Conservation (phyloP, 2,329 filamentous ascomycete genomes). For the Penicillium sp. region DNA sequence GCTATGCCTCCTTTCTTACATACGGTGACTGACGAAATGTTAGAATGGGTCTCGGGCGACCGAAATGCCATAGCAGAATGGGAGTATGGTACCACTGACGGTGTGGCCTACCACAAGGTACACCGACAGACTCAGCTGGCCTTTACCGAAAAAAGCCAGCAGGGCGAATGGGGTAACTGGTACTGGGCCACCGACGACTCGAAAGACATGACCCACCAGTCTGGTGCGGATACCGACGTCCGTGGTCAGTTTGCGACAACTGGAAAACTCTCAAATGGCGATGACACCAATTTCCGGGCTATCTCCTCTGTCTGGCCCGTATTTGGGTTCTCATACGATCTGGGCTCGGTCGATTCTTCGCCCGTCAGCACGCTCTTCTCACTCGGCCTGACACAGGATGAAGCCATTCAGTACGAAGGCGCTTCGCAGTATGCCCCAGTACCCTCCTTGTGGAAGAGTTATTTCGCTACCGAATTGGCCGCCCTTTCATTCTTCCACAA, state of each 20-base stretch:
- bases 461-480: conserved; percentile 43
- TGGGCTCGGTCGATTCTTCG: conserved; percentile 44
- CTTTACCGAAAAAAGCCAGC: conserved; percentile 48
- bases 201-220: conserved; percentile 44
- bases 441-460: conserved; percentile 50
- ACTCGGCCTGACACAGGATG: conserved; percentile 48
- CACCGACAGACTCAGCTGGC: conserved; percentile 47
- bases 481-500: conserved; percentile 48
- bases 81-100: conserved; percentile 53
- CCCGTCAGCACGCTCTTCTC: conserved; percentile 46
- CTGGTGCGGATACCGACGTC: conserved; percentile 47
- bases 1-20: neutral
- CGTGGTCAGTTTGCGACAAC: conserved; percentile 45
- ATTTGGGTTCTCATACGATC: conserved; percentile 51
- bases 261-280: conserved; percentile 44
- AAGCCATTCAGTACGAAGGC: conserved; percentile 51
- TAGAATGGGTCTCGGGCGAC: conserved; percentile 72
- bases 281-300: conserved; percentile 51
- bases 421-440: conserved; percentile 36
- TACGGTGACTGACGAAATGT: conserved; percentile 7
- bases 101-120: conserved; percentile 61
- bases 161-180: conserved; percentile 54
- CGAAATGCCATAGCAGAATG: conserved; percentile 56
- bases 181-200: conserved; percentile 50
- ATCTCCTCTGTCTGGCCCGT: conserved; percentile 52